These are phyloP conservation scores for Rhinocladiella similis DNA, from an alignment of 2,329 filamentous ascomycete genomes.

Conservation along the genomic window DNA sequence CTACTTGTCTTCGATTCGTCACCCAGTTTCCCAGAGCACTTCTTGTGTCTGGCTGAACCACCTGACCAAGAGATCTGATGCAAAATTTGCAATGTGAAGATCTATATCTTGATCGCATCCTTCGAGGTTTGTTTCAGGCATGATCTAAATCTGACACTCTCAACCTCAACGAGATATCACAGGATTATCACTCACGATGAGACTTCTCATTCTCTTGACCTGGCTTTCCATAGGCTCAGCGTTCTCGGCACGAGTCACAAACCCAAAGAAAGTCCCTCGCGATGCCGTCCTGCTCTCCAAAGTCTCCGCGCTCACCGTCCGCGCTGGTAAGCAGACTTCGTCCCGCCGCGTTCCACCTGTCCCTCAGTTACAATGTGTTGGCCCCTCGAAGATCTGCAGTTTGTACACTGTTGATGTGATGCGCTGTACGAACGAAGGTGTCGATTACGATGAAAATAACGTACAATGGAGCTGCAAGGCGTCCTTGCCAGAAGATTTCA, in stretches of 20 bases:
- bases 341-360: conserved; percentile 74
- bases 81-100: neutral
- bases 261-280: conserved; percentile 39
- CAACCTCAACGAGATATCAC: neutral
- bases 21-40: neutral
- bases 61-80: neutral
- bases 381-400: conserved; percentile 62
- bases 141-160: neutral
- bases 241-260: conserved; percentile 27
- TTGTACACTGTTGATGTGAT: conserved; percentile 77
- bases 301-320: conserved; percentile 78
- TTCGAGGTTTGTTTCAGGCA: conserved; percentile 1
- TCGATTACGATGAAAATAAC: conserved; percentile 75
- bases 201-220: conserved; percentile 16
- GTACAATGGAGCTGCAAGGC: conserved; percentile 90
- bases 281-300: conserved; percentile 60
- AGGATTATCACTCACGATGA: neutral
- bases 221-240: conserved; percentile 13
- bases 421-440: conserved; percentile 85
- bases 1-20: conserved; percentile 4
- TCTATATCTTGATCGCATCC: neutral
- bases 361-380: conserved; percentile 78
- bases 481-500: conserved; percentile 62
- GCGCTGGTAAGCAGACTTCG: conserved; percentile 65
- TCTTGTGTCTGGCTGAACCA: neutral